Evolutionary conservation across 2,329 filamentous ascomycete species (phyloP), one percentile per base, ranked within the genome.

Genomic region (Aspergillus proliferans): DNA sequence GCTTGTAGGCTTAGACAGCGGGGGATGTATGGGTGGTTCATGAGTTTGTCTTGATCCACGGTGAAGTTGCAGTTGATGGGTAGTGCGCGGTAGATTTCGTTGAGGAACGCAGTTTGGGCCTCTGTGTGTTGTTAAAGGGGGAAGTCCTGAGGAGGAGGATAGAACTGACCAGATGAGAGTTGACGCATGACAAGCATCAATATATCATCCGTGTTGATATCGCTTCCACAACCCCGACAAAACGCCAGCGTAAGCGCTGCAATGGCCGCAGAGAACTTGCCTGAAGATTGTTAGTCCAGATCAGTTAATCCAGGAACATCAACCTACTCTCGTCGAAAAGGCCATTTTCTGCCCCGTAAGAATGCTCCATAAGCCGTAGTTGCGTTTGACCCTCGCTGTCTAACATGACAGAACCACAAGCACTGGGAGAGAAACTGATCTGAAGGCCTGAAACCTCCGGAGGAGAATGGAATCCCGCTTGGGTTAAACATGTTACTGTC

Each of bases 51-150:
- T 57, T 86, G 81, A 52, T 95, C 88, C 44, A 87, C 80, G 0
- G 88, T 86, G 62, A 91, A 94, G 69, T 97, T 92, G 43, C 91
- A 81, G 45, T 84, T 82, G 26, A 88, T 77, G 53, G 84, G 85
- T 46, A 91, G 73, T 49, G 87, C 81, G 38, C 81, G 77, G 46
- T 88, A 83, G 10, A 90, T 73, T 55, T 87, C 84, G 38, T 75
- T 77, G 46, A 87, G 72, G 75, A 84, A 83, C 50, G 83, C 76
- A 39, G 77, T 75, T 47, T 82, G 73, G 55, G 86, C 82, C 45
- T 78, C 80, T 84, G 59, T 47, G 39, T 9, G 24, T 42, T 38
- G 38, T 63, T 52, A 68, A 55, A 14, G 6, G 14, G 14, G 18
- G 21, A 10, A 36, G 15, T 9, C n/a, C 4, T 63, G 10, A 66